phyloP scores from a whole-genome alignment of 2,329 filamentous ascomycete species.

The Sarocladium kiliense region DNA sequence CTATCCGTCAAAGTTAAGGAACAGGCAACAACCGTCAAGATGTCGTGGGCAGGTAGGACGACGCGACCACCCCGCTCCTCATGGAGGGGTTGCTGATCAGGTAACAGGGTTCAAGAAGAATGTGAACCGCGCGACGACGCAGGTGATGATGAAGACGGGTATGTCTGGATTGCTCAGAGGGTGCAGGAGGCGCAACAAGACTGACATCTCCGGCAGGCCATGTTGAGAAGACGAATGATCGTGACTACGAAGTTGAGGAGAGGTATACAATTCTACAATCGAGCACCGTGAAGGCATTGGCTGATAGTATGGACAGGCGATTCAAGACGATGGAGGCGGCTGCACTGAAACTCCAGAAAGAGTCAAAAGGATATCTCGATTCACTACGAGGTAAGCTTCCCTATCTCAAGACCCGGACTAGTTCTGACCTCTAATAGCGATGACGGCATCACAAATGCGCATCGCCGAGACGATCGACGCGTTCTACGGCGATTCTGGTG shows the following conservation, averaged over 20 bases:
- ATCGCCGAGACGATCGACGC: constrained; percentile 99
- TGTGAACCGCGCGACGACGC: constrained; percentile 97
- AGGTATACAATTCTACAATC: constrained; percentile 44
- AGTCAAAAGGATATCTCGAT: constrained; percentile 96
- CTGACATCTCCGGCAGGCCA: constrained; percentile 54
- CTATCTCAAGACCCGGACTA: not conserved
- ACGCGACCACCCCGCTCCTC: constrained; percentile 18
- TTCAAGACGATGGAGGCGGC: constrained; percentile 98
- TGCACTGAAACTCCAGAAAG: constrained; percentile 86
- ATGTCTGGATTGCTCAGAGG: constrained; percentile 19
- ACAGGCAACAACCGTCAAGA: constrained; percentile 28
- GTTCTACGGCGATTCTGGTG: constrained; percentile 95
- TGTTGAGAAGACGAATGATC: constrained; percentile 97
- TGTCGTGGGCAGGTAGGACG: constrained; percentile 65
- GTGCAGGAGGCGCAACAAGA: too few species aligned
- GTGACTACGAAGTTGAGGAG: constrained; percentile 97
- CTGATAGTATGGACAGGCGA: constrained; percentile 52
- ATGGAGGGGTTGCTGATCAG: constrained; percentile 24
- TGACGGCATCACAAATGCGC: constrained; percentile 99
- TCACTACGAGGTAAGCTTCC: constrained; percentile 68
- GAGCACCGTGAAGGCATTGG: constrained; percentile 7
- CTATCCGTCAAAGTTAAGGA: not conserved
- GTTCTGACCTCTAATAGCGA: constrained; percentile 51
- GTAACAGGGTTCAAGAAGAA: constrained; percentile 65
- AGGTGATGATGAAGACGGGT: constrained; percentile 99